These are phyloP conservation scores for Panicum hallii DNA, from an alignment of 202 grass and related monocot genomes.

Conservation along the genomic window DNA sequence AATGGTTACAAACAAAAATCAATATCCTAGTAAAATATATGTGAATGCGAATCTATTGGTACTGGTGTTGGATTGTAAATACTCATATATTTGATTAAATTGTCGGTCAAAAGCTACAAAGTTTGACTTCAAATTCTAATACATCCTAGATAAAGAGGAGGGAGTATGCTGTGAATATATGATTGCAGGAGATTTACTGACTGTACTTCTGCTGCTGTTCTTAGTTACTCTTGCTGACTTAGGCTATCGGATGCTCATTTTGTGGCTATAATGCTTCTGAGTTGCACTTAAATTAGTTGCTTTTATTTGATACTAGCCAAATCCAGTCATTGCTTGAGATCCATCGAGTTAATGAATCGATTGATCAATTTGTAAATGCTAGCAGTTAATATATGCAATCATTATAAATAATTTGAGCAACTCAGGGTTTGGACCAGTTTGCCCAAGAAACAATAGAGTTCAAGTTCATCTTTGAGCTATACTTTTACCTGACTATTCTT, in stretches of 20 bases:
- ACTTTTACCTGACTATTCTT: background rate
- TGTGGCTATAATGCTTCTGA: constrained; percentile 7
- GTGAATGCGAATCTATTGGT: too few species aligned
- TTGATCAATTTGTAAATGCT: background rate
- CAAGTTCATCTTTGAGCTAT: background rate
- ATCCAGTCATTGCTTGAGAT: background rate
- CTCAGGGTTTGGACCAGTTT: background rate
- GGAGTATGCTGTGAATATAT: background rate
- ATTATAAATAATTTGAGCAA: background rate
- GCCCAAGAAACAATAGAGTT: background rate
- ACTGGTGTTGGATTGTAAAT: too few species aligned
- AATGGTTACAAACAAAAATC: background rate
- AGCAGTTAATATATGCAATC: background rate
- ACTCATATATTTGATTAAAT: too few species aligned
- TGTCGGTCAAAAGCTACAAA: background rate
- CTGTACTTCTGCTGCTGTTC: background rate
- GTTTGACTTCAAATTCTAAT: background rate
- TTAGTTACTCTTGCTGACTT: background rate
- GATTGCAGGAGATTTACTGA: background rate
- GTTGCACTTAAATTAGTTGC: background rate
- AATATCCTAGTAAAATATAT: background rate
- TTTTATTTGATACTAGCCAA: background rate
- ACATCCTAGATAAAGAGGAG: background rate
- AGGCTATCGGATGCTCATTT: background rate
- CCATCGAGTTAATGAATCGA: background rate